Percentiles rank a stretch among this genome's conserved stretches.
These are phyloP conservation scores for Cunninghamia lanceolata DNA, from an alignment of 75 land plant genomes.

Conservation along the genomic window DNA sequence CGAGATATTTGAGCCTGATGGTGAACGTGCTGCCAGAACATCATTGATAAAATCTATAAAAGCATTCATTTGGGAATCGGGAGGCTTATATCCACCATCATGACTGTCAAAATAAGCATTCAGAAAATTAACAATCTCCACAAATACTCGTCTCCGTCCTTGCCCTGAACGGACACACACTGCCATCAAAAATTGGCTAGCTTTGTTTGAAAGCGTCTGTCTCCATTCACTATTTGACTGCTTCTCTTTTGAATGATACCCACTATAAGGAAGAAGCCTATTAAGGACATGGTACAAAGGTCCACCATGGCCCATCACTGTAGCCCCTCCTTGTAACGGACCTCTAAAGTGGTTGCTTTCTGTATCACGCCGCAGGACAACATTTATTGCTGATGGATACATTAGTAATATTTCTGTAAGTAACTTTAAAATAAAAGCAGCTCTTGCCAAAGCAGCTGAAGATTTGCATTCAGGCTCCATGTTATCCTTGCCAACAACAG, in stretches of 20 bases:
- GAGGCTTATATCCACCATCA: constrained; percentile 37
- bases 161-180: no score
- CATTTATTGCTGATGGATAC: constrained; percentile 77
- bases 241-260: constrained; percentile 53
- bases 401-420: constrained; percentile 82
- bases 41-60: constrained; percentile 88
- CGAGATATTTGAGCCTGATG: no score
- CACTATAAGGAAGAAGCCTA: constrained; percentile 66
- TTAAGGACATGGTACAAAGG: constrained; percentile 85
- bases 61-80: constrained; percentile 54
- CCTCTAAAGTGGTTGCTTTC: constrained; percentile 63
- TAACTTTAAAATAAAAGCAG: constrained; percentile 80
- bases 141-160: constrained; percentile 73
- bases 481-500: constrained; percentile 39
- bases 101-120: constrained; percentile 41
- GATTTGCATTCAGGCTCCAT: constrained; percentile 30
- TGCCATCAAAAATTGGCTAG: constrained; percentile 89
- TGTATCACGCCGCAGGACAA: constrained; percentile 81
- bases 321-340: constrained; percentile 28
- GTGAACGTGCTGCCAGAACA: no score
- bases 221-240: constrained; percentile 80
- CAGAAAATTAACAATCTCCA: constrained; percentile 61
- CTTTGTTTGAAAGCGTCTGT: constrained; percentile 73
- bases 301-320: constrained; percentile 48
- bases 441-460: constrained; percentile 75